A percentile compares a stretch with the other conserved stretches of the same genome.
These are phyloP conservation scores for Saccharomycopsis sp. DNA, from an alignment of 805 yeast species.

Conservation along the genomic window DNA sequence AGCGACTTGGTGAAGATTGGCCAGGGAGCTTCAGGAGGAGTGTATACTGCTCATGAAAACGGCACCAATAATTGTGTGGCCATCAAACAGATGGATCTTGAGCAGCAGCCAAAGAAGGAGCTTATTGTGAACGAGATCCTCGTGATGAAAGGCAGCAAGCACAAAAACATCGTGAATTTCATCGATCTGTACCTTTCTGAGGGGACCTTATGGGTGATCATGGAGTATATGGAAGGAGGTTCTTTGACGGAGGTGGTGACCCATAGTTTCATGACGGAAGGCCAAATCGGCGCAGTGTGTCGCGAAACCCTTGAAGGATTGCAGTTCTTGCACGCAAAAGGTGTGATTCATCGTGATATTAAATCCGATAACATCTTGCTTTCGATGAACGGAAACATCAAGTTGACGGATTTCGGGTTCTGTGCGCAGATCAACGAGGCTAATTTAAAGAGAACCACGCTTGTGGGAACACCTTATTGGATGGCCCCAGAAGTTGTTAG, in stretches of 20 bases:
- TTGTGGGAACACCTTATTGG: slow-evolving; percentile 99
- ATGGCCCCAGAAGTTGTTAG: slow-evolving; percentile 99
- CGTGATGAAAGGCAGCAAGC: slow-evolving; percentile 90
- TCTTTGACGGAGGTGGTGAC: slow-evolving; percentile 93
- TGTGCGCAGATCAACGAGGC: slow-evolving; percentile 88
- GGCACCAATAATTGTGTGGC: slow-evolving; percentile 65
- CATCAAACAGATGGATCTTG: slow-evolving; percentile 92
- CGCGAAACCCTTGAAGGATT: slow-evolving; percentile 85
- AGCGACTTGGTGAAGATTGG: slow-evolving; percentile 77
- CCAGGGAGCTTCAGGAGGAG: slow-evolving; percentile 98
- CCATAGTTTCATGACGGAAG: slow-evolving; percentile 81
- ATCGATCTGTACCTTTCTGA: slow-evolving; percentile 74
- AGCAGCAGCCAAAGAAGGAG: slow-evolving; percentile 93
- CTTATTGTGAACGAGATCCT: slow-evolving; percentile 89
- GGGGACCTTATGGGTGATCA: slow-evolving; percentile 90
- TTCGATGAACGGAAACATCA: slow-evolving; percentile 79
- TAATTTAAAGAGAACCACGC: slow-evolving; percentile 84
- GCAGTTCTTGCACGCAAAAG: slow-evolving; percentile 81
- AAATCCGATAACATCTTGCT: slow-evolving; percentile 89
- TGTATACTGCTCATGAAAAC: slow-evolving; percentile 74
- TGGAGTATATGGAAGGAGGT: slow-evolving; percentile 99
- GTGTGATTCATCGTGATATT: slow-evolving; percentile 93
- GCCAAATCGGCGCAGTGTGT: slow-evolving; percentile 92
- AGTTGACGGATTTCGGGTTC: slow-evolving; percentile 92
- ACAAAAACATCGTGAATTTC: slow-evolving; percentile 89